These are phyloP conservation scores for Phytophthora pinifolia DNA, from an alignment of 352 stramenopile genomes.

Conservation along the genomic window DNA sequence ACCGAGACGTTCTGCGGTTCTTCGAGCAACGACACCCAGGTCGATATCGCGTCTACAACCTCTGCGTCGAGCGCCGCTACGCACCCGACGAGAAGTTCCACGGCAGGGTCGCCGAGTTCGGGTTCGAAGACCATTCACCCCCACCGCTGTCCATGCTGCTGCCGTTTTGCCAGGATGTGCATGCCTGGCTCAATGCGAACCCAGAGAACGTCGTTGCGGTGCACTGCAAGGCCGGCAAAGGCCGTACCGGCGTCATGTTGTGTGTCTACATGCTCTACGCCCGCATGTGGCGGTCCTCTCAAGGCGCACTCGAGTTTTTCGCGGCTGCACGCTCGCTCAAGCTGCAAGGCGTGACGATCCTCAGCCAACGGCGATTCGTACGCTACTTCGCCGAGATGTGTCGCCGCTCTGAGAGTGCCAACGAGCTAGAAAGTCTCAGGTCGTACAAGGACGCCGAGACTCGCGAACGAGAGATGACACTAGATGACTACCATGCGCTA, in stretches of 20 bases:
- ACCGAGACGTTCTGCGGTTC: slow-evolving; percentile 89
- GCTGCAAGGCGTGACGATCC: slow-evolving; percentile 81
- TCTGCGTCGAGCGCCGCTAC: slow-evolving; percentile 87
- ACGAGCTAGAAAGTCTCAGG: slow-evolving; percentile 9
- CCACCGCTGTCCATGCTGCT: slow-evolving; percentile 72
- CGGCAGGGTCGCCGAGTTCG: slow-evolving; percentile 67
- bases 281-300: slow-evolving; percentile 53
- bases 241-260: slow-evolving; percentile 90
- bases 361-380: slow-evolving; percentile 78
- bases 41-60: slow-evolving; percentile 91
- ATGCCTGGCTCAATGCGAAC: slow-evolving; percentile 53
- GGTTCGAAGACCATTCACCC: slow-evolving; percentile 89
- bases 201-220: slow-evolving; percentile 82
- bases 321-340: slow-evolving; percentile 71
- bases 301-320: slow-evolving; percentile 72
- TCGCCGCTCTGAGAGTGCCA: slow-evolving; percentile 24
- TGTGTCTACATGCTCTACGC: slow-evolving; percentile 77
- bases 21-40: slow-evolving; percentile 81
- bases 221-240: slow-evolving; percentile 92
- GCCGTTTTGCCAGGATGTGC: slow-evolving; percentile 69
- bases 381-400: slow-evolving; percentile 72
- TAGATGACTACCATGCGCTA: slow-evolving; percentile 41
- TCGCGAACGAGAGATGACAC: slow-evolving; percentile 36
- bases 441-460: slow-evolving; percentile 22
- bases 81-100: slow-evolving; percentile 75